Conservation (phyloP, 2,329 filamentous ascomycete genomes). For the Verticillium tricorpus region DNA sequence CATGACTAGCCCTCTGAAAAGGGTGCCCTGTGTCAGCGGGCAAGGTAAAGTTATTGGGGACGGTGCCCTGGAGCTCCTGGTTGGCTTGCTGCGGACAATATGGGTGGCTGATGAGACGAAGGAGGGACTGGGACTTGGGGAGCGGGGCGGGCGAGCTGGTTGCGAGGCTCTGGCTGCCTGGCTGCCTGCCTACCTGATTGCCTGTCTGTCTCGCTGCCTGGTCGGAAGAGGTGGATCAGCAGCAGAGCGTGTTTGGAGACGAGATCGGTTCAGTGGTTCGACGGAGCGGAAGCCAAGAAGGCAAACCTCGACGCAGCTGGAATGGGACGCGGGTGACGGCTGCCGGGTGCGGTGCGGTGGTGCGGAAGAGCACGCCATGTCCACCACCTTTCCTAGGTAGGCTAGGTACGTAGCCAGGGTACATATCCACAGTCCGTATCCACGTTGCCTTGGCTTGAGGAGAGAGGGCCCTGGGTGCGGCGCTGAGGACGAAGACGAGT, state of each 20-base stretch:
- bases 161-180: conserved; percentile 11
- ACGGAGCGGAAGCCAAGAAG: neutral
- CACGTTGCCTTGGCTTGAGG: too few species aligned
- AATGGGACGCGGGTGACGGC: neutral
- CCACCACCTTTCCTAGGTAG: neutral
- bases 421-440: neutral
- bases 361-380: neutral
- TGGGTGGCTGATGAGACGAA: neutral
- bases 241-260: neutral
- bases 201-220: neutral
- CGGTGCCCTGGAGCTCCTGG: neutral
- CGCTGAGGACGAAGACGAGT: too few species aligned
- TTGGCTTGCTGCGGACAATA: neutral
- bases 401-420: neutral
- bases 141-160: neutral
- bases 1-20: neutral
- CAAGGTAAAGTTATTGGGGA: neutral
- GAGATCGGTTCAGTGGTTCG: neutral
- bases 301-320: neutral
- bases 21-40: neutral
- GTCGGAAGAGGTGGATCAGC: neutral
- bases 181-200: neutral
- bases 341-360: neutral
- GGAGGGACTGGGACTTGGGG: neutral
- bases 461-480: too few species aligned